Evolutionary conservation across 306 rosid species (phyloP).

Genomic region (Fagus crenata): DNA sequence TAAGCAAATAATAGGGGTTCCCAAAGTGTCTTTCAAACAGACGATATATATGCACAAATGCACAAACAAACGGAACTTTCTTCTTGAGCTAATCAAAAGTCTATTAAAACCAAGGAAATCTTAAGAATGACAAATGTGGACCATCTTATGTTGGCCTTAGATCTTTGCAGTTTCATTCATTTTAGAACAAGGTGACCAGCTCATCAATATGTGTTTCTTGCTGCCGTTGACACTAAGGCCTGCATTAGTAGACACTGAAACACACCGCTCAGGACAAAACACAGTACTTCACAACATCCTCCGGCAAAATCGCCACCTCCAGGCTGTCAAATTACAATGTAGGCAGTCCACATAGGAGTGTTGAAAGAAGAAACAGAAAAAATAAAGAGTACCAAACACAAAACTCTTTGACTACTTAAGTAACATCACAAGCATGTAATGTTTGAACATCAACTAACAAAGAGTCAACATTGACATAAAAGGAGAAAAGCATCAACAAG

Average conservation of each 20-base stretch:
- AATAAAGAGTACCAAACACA: constrained; percentile 18
- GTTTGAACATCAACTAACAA: constrained; percentile 38
- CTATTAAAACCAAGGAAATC: not conserved
- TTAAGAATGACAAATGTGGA: too few species aligned
- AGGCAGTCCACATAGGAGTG: too few species aligned
- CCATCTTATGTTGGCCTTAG: not conserved
- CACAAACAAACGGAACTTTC: not conserved
- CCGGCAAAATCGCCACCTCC: not conserved
- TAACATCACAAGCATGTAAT: constrained; percentile 32
- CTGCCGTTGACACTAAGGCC: not conserved
- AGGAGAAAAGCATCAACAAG: constrained; percentile 39
- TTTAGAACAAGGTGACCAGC: not conserved
- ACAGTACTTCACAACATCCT: not conserved
- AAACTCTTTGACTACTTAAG: constrained; percentile 33
- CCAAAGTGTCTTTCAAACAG: too few species aligned
- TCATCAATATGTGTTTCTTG: not conserved
- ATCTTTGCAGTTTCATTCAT: not conserved
- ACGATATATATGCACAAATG: not conserved
- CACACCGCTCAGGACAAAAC: not conserved
- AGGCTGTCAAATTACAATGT: not conserved
- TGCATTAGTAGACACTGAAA: too few species aligned
- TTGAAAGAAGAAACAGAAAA: not conserved
- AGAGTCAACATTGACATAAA: constrained; percentile 44
- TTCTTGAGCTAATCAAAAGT: not conserved
- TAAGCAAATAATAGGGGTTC: too few species aligned